Evolutionary conservation across 495 filamentous ascomycete genomes (phyloP).

Genomic region (Pyrenula massariospora): DNA sequence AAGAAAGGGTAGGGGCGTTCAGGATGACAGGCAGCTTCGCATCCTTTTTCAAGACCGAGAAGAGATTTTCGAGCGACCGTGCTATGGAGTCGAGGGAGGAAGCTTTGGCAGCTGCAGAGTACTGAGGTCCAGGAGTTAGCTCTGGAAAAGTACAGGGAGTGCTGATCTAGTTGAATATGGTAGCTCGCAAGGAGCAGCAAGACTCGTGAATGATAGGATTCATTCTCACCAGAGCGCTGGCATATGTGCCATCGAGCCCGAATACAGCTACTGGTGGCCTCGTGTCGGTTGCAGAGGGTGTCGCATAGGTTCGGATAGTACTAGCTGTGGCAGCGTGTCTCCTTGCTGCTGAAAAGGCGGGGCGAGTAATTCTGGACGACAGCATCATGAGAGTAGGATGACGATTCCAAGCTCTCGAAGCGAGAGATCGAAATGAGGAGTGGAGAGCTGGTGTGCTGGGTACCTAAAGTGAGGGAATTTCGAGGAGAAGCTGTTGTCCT

Average conservation of each 20-base stretch:
- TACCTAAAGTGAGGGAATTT: neutral
- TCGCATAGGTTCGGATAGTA: constrained; percentile 61
- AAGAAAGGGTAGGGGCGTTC: constrained; percentile 63
- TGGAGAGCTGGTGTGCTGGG: constrained; percentile 29
- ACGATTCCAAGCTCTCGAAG: neutral
- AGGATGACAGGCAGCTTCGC: constrained; percentile 66
- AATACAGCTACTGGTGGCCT: constrained; percentile 85
- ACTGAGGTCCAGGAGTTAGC: constrained; percentile 46
- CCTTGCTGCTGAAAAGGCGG: neutral
- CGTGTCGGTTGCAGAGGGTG: constrained; percentile 49
- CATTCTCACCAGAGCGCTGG: constrained; percentile 83
- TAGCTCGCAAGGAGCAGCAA: too few relatives aligned
- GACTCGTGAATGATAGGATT: too few relatives aligned
- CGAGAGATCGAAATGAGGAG: neutral
- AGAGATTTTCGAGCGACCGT: constrained; percentile 59
- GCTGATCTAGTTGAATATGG: too few relatives aligned
- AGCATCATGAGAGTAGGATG: constrained; percentile 5
- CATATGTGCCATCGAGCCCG: constrained; percentile 96
- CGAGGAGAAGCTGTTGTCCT: neutral
- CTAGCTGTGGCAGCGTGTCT: constrained; percentile 24
- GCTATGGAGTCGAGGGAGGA: constrained; percentile 70
- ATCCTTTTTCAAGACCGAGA: constrained; percentile 65
- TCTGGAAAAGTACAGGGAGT: neutral
- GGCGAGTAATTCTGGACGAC: constrained; percentile 1
- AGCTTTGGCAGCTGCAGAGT: constrained; percentile 86